phyloP scores from a whole-genome alignment of 1,284 basidiomycete species.

The Cutaneotrichosporon arboriforme region DNA sequence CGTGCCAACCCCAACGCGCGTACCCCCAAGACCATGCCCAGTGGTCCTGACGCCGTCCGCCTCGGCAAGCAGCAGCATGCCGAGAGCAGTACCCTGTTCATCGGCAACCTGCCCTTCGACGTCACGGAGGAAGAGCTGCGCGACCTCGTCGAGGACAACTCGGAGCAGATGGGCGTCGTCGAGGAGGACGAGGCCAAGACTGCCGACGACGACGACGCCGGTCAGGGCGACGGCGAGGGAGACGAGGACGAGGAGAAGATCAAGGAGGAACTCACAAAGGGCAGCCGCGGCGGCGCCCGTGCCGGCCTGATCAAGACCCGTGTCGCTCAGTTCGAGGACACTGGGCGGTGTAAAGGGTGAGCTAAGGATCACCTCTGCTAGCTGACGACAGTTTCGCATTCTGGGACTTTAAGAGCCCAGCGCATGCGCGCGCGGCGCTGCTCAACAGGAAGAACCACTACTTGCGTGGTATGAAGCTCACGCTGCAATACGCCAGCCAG shows the following conservation, averaged over 20 bases:
- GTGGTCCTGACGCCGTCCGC: constrained; percentile 17
- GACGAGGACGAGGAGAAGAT: constrained; percentile 33
- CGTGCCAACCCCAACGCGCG: constrained; percentile 38
- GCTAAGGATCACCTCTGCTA: constrained; percentile 20
- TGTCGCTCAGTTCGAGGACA: constrained; percentile 93
- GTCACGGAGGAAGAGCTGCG: constrained; percentile 70
- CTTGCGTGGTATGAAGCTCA: constrained; percentile 62
- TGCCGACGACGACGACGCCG: constrained; percentile 14
- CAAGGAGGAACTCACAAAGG: constrained; percentile 26
- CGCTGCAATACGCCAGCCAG: constrained; percentile 42
- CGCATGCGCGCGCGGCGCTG: constrained; percentile 74
- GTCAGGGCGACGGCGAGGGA: constrained; percentile 21
- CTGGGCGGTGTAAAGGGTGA: constrained; percentile 89
- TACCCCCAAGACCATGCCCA: constrained; percentile 52
- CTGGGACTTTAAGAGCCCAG: constrained; percentile 76
- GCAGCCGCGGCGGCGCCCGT: constrained; percentile 45
- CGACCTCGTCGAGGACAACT: constrained; percentile 44
- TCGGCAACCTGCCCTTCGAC: constrained; percentile 56
- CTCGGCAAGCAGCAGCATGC: constrained; percentile 44
- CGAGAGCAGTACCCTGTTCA: constrained; percentile 41
- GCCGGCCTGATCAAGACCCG: constrained; percentile 81
- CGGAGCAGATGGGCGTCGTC: constrained; percentile 54
- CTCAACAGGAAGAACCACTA: constrained; percentile 77
- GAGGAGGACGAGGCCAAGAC: constrained; percentile 18
- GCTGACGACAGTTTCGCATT: constrained; percentile 72